A percentile compares a stretch with the other conserved stretches of the same genome.
phyloP scores from a whole-genome alignment of 2,329 filamentous ascomycete genomes.

The Fusarium mexicanum region DNA sequence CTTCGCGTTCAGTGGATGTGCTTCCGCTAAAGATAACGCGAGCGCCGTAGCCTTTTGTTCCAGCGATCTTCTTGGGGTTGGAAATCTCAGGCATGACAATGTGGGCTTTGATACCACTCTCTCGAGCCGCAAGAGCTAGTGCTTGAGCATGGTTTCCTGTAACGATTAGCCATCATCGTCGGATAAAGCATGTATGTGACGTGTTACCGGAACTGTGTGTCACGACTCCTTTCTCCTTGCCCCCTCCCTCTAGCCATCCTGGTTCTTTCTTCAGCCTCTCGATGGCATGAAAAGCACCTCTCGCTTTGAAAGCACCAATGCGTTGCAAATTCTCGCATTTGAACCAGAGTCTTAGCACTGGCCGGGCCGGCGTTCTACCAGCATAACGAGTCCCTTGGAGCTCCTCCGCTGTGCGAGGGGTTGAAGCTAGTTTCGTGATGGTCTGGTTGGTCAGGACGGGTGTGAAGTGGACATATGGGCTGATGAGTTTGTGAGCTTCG shows the following conservation, averaged over 20 bases:
- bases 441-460: constrained; percentile 84
- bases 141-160: constrained; percentile 95
- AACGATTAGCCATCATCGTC: background rate
- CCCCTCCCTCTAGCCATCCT: constrained; percentile 68
- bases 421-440: constrained; percentile 78
- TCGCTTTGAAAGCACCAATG: constrained; percentile 90
- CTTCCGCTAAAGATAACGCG: constrained; percentile 83
- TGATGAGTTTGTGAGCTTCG: constrained; percentile 77
- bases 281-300: constrained; percentile 90
- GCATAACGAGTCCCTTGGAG: constrained; percentile 66
- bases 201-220: constrained; percentile 87
- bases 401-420: constrained; percentile 65
- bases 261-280: constrained; percentile 71
- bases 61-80: constrained; percentile 86
- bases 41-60: constrained; percentile 81
- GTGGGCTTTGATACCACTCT: constrained; percentile 78
- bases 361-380: constrained; percentile 66
- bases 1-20: constrained; percentile 83
- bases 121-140: constrained; percentile 82
- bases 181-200: background rate
- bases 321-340: constrained; percentile 96
- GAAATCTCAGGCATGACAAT: constrained; percentile 94
- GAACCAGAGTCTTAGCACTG: constrained; percentile 82
- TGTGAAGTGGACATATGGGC: constrained; percentile 81
- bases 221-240: constrained; percentile 75